A percentile compares a stretch with the other conserved stretches of the same genome.
Conservation (phyloP, 2,329 filamentous ascomycete species). For the Exserohilum rostratum region DNA sequence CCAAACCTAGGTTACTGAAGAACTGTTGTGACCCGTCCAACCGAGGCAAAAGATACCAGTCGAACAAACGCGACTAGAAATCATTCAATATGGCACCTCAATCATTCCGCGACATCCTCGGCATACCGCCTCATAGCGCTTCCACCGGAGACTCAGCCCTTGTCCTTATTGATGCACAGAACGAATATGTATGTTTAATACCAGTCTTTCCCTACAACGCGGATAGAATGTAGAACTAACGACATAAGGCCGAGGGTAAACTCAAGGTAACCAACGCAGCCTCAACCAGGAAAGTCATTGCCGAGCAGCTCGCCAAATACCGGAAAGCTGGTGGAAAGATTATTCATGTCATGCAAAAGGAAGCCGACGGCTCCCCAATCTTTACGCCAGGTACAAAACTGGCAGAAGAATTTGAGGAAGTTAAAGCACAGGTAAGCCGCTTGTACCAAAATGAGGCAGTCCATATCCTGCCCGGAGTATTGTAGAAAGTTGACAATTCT, state of each 20-base stretch:
- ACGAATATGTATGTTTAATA: constrained; percentile 25
- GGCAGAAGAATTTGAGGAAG: constrained; percentile 65
- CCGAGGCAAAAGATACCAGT: background rate
- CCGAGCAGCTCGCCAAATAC: constrained; percentile 64
- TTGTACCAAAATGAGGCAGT: background rate
- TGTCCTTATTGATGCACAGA: constrained; percentile 13
- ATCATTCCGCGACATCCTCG: constrained; percentile 60
- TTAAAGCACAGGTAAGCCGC: constrained; percentile 53
- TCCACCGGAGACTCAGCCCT: constrained; percentile 59
- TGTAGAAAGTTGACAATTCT: background rate
- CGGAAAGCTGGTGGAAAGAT: constrained; percentile 61
- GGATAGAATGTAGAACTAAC: constrained; percentile 51
- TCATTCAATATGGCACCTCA: constrained; percentile 10
- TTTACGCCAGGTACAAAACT: constrained; percentile 68
- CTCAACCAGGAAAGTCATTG: constrained; percentile 62
- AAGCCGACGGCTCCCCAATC: constrained; percentile 66
- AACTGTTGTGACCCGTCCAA: no score
- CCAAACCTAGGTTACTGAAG: no score
- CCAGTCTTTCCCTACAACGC: constrained; percentile 54
- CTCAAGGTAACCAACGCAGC: constrained; percentile 63
- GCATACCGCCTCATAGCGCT: constrained; percentile 61
- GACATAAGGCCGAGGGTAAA: constrained; percentile 55
- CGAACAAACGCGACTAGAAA: background rate
- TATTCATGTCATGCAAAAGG: constrained; percentile 67
- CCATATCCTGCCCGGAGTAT: no score